Evolutionary conservation across 78 protist species (phyloP), one percentile per base, ranked within the genome.

Genomic region (Mantamonas sphyraenae): DNA sequence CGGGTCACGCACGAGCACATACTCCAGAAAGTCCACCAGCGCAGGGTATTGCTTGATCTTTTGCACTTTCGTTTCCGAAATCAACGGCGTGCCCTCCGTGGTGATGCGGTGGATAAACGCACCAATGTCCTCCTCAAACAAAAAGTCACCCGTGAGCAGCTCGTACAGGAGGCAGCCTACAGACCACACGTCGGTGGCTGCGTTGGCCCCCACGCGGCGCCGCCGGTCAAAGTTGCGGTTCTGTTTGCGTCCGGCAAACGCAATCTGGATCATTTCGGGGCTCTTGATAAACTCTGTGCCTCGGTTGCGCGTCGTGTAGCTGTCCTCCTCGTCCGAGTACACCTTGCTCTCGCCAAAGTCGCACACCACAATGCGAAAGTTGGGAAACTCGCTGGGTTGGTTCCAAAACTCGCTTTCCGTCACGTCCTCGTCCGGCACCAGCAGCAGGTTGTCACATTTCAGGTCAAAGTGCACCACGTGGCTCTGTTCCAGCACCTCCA

Each of bases 251-350:
- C 68, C 62, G 2, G 79, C 68, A 38, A 63, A 74, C 3, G 86
- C 91, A 24, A 85, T 74, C 22, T 51, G 81, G 7, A 93, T 67
- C 94, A 93, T 90, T 81, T 93, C 97, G 40, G 97, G 97, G 56
- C 82, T 51, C 79, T 90, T 90, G 67, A 88, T 83, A 75, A 71
- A 89, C 73, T 93, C 97, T 0, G 97, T 93, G 39, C 97, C 97
- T 5, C 91, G 39, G 71, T 90, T 83, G 40, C 84, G 63, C 19
- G 71, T 69, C 53, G 93, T 81, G 74, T 67, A 70, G 16, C 85
- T 83, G 31, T 82, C 95, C 14, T 64, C 71, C 35, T 83, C 95
- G 26, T 30, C 33, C 24, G 65, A 19, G 71, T 76, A 92, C 22
- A 82, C 45, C 33, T 75, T 76, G 35, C 88, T 67, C 81, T 86